These are phyloP conservation scores for Boletellus ananiceps DNA, from an alignment of 768 basidiomycete genomes.

Conservation along the genomic window DNA sequence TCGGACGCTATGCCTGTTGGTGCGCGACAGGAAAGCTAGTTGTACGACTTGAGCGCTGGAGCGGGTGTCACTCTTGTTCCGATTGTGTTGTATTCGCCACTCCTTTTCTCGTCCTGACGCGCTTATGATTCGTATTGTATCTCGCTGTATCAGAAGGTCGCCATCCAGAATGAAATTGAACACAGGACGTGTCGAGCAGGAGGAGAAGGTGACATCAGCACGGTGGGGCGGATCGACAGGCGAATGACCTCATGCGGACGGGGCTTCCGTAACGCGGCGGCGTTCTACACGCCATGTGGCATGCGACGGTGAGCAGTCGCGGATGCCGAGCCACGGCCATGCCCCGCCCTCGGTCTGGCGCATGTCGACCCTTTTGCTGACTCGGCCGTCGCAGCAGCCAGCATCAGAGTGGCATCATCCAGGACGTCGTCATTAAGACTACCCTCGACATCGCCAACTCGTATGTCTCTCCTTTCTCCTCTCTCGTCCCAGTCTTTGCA, in stretches of 20 bases:
- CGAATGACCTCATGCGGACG: too few relatives aligned
- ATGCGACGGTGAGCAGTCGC: too few relatives aligned
- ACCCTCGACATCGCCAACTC: conserved; percentile 51
- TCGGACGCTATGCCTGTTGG: background rate
- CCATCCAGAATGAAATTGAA: conserved; percentile 1
- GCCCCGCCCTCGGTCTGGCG: too few relatives aligned
- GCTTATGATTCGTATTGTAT: conserved; percentile 15
- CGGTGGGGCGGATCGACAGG: too few relatives aligned
- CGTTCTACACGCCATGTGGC: too few relatives aligned
- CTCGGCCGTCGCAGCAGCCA: conserved; percentile 37
- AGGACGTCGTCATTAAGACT: conserved; percentile 16
- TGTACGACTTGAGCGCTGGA: background rate
- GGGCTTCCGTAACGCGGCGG: too few relatives aligned
- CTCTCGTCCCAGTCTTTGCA: too few relatives aligned
- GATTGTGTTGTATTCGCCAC: conserved; percentile 1
- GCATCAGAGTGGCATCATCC: conserved; percentile 53
- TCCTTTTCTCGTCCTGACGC: background rate
- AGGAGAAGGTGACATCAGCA: too few relatives aligned
- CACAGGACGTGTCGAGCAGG: too few relatives aligned
- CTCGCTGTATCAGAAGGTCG: conserved; percentile 10
- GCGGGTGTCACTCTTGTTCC: background rate
- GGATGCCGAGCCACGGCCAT: too few relatives aligned
- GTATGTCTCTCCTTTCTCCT: conserved; percentile 33
- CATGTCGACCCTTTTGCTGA: too few relatives aligned
- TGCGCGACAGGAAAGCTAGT: conserved; percentile 4